These are phyloP conservation scores for Chaetomium sp. DNA, from an alignment of 2,329 filamentous ascomycete genomes.

Conservation along the genomic window DNA sequence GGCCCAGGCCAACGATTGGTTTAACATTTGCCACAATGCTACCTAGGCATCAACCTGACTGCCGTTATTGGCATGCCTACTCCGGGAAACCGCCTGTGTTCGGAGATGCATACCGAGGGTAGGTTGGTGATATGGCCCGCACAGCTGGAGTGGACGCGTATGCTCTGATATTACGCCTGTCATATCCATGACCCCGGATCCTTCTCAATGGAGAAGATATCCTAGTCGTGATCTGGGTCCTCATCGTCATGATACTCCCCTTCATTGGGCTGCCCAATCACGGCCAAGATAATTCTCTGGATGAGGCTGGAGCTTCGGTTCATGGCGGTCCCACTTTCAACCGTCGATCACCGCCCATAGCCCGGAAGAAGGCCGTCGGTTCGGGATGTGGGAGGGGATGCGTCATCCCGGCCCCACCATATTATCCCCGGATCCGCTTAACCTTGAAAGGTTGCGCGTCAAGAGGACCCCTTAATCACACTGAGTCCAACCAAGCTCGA, in stretches of 20 bases:
- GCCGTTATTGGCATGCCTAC: too few species aligned
- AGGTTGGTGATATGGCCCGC: neutral
- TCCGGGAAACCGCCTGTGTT: too few species aligned
- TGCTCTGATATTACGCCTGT: neutral
- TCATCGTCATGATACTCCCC: neutral
- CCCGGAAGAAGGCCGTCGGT: neutral
- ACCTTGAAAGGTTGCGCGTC: constrained; percentile 16
- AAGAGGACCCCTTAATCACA: constrained; percentile 14
- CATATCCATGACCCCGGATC: neutral
- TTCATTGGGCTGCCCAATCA: neutral
- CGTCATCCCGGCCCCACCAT: constrained; percentile 17
- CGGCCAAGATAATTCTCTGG: neutral
- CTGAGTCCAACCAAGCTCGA: neutral
- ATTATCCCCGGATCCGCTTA: constrained; percentile 3
- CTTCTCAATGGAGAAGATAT: neutral
- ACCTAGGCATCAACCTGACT: too few species aligned
- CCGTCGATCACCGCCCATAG: neutral
- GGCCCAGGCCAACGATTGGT: too few species aligned
- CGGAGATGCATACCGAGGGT: neutral
- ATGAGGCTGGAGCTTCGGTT: neutral
- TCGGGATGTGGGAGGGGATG: constrained; percentile 20
- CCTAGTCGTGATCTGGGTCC: neutral
- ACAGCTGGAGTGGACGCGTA: neutral
- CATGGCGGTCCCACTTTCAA: neutral
- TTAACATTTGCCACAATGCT: too few species aligned